Percentiles rank a stretch among this genome's conserved stretches.
Evolutionary conservation across 1,284 basidiomycete species (phyloP).

Genomic region (Amylostereum areolatum): DNA sequence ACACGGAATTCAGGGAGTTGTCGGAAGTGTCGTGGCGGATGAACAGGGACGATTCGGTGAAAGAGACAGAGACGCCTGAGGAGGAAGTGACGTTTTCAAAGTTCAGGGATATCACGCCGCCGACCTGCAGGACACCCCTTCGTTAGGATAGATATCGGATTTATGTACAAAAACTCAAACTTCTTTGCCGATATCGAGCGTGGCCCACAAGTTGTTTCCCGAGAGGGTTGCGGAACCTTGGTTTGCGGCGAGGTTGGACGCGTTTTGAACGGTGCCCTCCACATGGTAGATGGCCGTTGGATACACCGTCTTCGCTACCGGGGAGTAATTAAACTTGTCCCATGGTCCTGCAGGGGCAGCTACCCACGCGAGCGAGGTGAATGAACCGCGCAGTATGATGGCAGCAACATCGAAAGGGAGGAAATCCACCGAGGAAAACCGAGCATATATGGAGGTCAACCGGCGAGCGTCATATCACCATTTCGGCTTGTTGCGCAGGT

Average conservation of each 20-base stretch:
- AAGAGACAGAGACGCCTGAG: conserved; percentile 37
- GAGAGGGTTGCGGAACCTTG: conserved; percentile 22
- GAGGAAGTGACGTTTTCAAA: conserved; percentile 24
- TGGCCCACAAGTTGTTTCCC: conserved; percentile 34
- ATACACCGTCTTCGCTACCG: conserved; percentile 30
- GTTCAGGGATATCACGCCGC: conserved; percentile 36
- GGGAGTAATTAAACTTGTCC: conserved; percentile 43
- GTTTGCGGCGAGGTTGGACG: conserved; percentile 21
- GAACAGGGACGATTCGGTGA: conserved; percentile 43
- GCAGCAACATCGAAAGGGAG: no score
- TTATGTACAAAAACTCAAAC: conserved; percentile 17
- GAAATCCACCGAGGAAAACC: no score
- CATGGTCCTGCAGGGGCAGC: conserved; percentile 37
- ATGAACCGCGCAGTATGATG: no score
- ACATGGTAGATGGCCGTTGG: conserved; percentile 27
- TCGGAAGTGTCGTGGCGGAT: conserved; percentile 38
- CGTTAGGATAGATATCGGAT: background rate
- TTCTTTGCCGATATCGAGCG: conserved; percentile 42
- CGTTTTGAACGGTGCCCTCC: conserved; percentile 28
- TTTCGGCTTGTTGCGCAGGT: no score
- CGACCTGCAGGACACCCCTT: conserved; percentile 27
- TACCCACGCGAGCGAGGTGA: background rate
- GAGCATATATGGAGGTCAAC: no score
- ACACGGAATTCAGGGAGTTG: conserved; percentile 32
- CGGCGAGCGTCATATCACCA: no score